Percentiles rank a stretch among this genome's conserved stretches.
Evolutionary conservation across 495 filamentous ascomycete species (phyloP).

Genomic region (Jackrogersella multiformis): DNA sequence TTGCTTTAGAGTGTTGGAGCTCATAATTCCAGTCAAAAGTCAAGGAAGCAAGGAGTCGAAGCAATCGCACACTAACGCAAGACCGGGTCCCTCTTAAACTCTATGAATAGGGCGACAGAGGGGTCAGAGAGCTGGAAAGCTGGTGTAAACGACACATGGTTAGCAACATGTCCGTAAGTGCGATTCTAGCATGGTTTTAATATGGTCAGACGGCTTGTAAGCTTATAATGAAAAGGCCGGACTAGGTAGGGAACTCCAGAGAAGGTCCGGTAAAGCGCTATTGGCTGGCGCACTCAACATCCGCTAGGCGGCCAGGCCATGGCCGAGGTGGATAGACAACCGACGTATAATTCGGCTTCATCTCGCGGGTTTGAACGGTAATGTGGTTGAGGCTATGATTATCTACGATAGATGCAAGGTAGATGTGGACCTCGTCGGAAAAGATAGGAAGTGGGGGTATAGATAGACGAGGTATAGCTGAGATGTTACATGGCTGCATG

Average conservation of each 20-base stretch:
- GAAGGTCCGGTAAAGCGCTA: slow-evolving; percentile 37
- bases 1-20: slow-evolving; percentile 58
- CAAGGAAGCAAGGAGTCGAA: slow-evolving; percentile 18
- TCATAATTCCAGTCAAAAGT: slow-evolving; percentile 40
- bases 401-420: slow-evolving; percentile 17
- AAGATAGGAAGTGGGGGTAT: slow-evolving; percentile 34
- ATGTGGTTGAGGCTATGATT: slow-evolving; percentile 31
- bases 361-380: slow-evolving; percentile 29
- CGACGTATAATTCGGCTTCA: slow-evolving; percentile 34
- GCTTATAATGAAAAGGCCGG: slow-evolving; percentile 39
- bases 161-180: slow-evolving; percentile 38
- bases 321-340: slow-evolving; percentile 39
- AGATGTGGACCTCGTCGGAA: slow-evolving; percentile 40
- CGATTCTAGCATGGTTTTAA: slow-evolving; percentile 24
- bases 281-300: slow-evolving; percentile 33
- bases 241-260: slow-evolving; percentile 38
- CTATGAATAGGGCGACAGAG: slow-evolving; percentile 8
- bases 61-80: slow-evolving; percentile 20
- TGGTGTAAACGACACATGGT: too few species aligned
- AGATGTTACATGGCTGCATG: too few species aligned
- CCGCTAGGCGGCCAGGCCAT: slow-evolving; percentile 25
- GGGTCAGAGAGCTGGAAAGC: slow-evolving; percentile 16
- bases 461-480: neutral
- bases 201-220: slow-evolving; percentile 36
- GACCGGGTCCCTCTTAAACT: slow-evolving; percentile 24